Evolutionary conservation across 2,329 filamentous ascomycete species (phyloP).

Genomic region (Colletotrichum camelliae): DNA sequence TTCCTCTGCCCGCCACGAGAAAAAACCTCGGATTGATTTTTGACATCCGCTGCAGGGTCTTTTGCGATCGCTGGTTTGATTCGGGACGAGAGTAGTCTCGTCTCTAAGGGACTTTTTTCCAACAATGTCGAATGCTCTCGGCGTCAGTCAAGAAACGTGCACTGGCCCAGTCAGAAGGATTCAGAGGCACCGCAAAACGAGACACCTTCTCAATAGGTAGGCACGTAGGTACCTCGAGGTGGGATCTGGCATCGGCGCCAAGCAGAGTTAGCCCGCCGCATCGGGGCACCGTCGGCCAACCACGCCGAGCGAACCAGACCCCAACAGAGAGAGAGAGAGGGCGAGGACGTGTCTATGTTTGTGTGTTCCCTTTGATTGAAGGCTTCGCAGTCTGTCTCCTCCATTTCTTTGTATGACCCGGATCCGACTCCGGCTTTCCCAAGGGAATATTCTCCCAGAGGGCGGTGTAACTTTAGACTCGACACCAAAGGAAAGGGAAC

Average conservation of each 20-base stretch:
- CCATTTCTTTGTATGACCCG: not conserved
- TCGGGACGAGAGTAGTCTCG: not conserved
- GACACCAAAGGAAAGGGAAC: not conserved
- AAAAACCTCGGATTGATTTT: not conserved
- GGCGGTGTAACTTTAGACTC: not conserved
- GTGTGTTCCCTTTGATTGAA: not conserved
- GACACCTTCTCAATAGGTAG: not conserved
- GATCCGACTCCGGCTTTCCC: not conserved
- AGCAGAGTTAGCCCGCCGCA: not conserved
- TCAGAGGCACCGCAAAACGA: not conserved
- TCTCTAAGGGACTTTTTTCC: not conserved
- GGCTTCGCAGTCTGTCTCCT: not conserved
- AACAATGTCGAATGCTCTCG: not conserved
- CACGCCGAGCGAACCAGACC: not conserved
- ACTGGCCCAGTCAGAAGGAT: not conserved
- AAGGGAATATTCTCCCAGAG: not conserved
- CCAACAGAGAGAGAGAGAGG: not conserved
- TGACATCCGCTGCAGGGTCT: not conserved
- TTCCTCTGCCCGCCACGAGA: not conserved
- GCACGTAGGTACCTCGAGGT: not conserved
- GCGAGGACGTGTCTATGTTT: not conserved
- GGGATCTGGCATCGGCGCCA: conserved; percentile 3
- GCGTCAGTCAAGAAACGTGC: not conserved
- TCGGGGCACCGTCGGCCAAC: not conserved
- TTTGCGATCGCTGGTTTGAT: not conserved